Conservation (phyloP, 345 rosid species). For the Salix dunnii region DNA sequence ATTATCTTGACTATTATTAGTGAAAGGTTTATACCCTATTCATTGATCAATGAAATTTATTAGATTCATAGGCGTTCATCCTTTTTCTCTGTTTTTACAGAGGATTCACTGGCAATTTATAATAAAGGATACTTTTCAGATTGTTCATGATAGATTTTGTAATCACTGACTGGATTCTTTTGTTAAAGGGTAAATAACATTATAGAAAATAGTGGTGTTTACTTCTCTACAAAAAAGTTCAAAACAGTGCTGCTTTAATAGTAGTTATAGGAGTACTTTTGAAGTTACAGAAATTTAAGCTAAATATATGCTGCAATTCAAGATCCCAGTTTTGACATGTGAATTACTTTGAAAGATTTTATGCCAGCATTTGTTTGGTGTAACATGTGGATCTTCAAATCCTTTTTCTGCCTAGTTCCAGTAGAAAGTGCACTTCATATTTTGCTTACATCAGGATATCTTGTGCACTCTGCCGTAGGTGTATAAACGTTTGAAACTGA, state of each 20-base stretch:
- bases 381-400: background rate
- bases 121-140: background rate
- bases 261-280: background rate
- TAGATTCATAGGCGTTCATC: background rate
- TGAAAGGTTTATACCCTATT: background rate
- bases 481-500: slow-evolving; percentile 77
- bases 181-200: background rate
- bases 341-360: slow-evolving; percentile 5
- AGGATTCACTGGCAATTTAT: background rate
- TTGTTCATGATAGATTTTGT: background rate
- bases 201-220: background rate
- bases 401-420: background rate
- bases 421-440: background rate
- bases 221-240: too few species aligned
- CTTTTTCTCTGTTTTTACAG: background rate
- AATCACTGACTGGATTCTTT: background rate
- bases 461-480: slow-evolving; percentile 44
- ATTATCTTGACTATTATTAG: background rate
- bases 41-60: too few species aligned
- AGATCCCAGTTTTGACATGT: slow-evolving; percentile 1
- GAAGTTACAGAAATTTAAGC: background rate
- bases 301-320: background rate
- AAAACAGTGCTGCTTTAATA: background rate
- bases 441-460: background rate
- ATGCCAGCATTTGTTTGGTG: background rate